Conservation (phyloP, 2,329 filamentous ascomycete species). For the Colletotrichum tropicale region DNA sequence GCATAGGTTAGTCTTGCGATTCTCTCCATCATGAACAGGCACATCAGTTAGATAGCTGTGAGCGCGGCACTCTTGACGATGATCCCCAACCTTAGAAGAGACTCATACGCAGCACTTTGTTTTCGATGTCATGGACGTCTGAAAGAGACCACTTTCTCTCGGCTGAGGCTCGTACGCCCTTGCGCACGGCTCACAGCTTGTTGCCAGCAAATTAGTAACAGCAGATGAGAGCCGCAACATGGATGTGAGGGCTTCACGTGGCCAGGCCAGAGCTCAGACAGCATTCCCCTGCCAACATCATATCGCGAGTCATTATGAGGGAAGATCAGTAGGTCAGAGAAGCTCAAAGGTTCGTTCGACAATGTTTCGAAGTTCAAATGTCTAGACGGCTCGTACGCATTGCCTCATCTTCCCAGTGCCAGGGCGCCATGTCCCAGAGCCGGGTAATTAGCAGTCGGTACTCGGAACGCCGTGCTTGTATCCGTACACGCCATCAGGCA, state of each 20-base stretch:
- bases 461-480: neutral
- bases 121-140: neutral
- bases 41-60: neutral
- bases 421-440: neutral
- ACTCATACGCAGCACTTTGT: neutral
- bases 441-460: constrained; percentile 1
- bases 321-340: neutral
- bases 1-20: neutral
- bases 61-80: neutral
- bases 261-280: neutral
- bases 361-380: neutral
- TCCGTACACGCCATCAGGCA: neutral
- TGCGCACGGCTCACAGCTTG: neutral
- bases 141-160: neutral
- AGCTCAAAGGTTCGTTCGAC: neutral
- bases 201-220: neutral
- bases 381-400: neutral
- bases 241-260: neutral
- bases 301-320: neutral
- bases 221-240: neutral
- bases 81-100: neutral
- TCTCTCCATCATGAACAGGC: neutral
- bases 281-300: neutral
- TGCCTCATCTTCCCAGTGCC: neutral
- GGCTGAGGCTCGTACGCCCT: neutral